A percentile compares a stretch with the other conserved stretches of the same genome.
Evolutionary conservation across 352 stramenopile species (phyloP).

Genomic region (Pythium aristosporum): DNA sequence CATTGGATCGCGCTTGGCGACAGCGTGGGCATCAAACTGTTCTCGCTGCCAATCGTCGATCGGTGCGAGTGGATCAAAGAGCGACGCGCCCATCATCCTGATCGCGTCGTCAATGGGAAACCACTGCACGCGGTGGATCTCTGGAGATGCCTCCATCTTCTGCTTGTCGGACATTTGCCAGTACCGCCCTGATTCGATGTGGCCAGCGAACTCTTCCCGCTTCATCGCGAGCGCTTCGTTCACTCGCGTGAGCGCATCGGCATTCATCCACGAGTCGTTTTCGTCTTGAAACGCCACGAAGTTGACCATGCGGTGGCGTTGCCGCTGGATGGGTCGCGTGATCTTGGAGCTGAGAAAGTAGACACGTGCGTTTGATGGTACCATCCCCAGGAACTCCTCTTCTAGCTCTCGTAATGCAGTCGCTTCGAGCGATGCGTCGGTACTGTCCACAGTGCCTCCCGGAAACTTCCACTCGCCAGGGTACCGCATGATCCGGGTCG

Average conservation of each 20-base stretch:
- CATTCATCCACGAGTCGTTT: constrained; percentile 45
- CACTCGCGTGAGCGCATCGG: constrained; percentile 29
- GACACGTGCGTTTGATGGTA: constrained; percentile 19
- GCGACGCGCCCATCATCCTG: constrained; percentile 36
- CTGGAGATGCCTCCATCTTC: constrained; percentile 51
- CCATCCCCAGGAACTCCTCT: constrained; percentile 56
- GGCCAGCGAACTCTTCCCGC: constrained; percentile 34
- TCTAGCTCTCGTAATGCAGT: constrained; percentile 48
- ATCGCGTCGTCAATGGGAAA: constrained; percentile 55
- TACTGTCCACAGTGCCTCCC: constrained; percentile 44
- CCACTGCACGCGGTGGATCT: constrained; percentile 56
- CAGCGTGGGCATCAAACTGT: constrained; percentile 38
- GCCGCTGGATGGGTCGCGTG: constrained; percentile 42
- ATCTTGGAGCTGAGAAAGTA: constrained; percentile 47
- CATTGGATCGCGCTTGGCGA: constrained; percentile 47
- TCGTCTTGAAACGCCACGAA: constrained; percentile 64
- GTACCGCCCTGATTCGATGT: constrained; percentile 36
- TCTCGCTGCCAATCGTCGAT: constrained; percentile 43
- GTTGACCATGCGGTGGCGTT: constrained; percentile 64
- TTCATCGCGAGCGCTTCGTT: constrained; percentile 44
- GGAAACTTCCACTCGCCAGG: constrained; percentile 71
- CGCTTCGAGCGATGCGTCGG: constrained; percentile 35
- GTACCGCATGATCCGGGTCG: constrained; percentile 59
- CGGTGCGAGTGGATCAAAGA: constrained; percentile 29
- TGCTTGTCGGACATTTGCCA: constrained; percentile 36